Percentiles rank a stretch among this genome's conserved stretches.
Conservation (phyloP, 2,329 filamentous ascomycete species). For the Epichloe bromicola region DNA sequence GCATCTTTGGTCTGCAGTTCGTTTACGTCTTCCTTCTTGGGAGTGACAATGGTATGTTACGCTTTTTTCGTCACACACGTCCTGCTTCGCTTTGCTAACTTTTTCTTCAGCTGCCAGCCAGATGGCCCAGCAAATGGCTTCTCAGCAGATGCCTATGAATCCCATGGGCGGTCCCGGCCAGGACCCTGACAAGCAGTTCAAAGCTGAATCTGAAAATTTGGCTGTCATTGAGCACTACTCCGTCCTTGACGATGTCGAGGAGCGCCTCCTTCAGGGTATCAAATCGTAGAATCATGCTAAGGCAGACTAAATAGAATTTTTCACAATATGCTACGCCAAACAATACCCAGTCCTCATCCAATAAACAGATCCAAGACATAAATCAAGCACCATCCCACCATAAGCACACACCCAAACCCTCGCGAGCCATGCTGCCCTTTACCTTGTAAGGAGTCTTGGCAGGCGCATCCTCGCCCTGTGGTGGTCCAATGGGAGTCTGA, state of each 20-base stretch:
- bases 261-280: conserved; percentile 56
- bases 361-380: conserved; percentile 2
- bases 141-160: conserved; percentile 35
- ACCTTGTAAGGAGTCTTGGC: conserved; percentile 61
- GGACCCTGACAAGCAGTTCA: conserved; percentile 91
- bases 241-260: conserved; percentile 77
- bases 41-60: conserved; percentile 74
- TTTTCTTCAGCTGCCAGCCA: conserved; percentile 62
- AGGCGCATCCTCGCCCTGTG: conserved; percentile 45
- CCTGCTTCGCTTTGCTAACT: conserved; percentile 8
- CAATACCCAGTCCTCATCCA: conserved; percentile 2
- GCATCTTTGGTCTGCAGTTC: conserved; percentile 89
- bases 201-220: conserved; percentile 85
- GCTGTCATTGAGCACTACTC: conserved; percentile 91
- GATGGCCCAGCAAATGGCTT: conserved; percentile 79
- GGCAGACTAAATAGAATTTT: conserved; percentile 5
- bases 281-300: conserved; percentile 21
- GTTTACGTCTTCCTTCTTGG: conserved; percentile 96
- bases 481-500: conserved; percentile 59
- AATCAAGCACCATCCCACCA: conserved; percentile 42
- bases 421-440: conserved; percentile 49
- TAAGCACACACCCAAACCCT: conserved; percentile 47
- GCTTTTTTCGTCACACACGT: neutral
- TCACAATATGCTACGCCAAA: conserved; percentile 8
- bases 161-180: conserved; percentile 78